A percentile compares a stretch with the other conserved stretches of the same genome.
Evolutionary conservation across 129 eudicot species (phyloP).

Genomic region (Glebionis coronaria): DNA sequence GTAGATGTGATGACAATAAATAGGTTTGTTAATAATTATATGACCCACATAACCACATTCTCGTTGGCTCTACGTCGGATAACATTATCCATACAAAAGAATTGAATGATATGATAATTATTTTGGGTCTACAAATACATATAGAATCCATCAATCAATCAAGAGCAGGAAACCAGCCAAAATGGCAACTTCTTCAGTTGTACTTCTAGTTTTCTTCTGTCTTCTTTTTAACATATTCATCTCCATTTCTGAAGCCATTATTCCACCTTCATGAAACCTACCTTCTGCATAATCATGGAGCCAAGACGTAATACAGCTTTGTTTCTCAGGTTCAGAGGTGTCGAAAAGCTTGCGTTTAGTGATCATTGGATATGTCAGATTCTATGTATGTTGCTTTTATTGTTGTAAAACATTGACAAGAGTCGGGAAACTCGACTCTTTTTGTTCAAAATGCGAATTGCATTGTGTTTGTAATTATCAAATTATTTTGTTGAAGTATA

Average conservation of each 20-base stretch:
- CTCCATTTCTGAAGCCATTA: conserved; percentile 35
- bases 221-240: conserved; percentile 27
- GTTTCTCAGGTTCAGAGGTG: background rate
- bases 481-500: too few species aligned
- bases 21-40: conserved; percentile 17
- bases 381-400: background rate
- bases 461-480: too few species aligned
- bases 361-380: background rate
- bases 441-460: too few species aligned
- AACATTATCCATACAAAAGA: conserved; percentile 26
- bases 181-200: conserved; percentile 27
- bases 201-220: conserved; percentile 24
- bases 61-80: conserved; percentile 18
- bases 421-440: background rate
- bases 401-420: background rate
- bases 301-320: background rate
- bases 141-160: background rate
- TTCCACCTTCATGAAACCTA: conserved; percentile 22
- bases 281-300: background rate
- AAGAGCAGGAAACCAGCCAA: conserved; percentile 14
- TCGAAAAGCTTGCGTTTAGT: background rate
- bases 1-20: conserved; percentile 8
- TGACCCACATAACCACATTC: conserved; percentile 29
- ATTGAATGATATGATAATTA: background rate
- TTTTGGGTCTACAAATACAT: too few species aligned